Percentiles rank a stretch among this genome's conserved stretches.
phyloP scores from a whole-genome alignment of 75 land plant species.

The Pinus taeda region DNA sequence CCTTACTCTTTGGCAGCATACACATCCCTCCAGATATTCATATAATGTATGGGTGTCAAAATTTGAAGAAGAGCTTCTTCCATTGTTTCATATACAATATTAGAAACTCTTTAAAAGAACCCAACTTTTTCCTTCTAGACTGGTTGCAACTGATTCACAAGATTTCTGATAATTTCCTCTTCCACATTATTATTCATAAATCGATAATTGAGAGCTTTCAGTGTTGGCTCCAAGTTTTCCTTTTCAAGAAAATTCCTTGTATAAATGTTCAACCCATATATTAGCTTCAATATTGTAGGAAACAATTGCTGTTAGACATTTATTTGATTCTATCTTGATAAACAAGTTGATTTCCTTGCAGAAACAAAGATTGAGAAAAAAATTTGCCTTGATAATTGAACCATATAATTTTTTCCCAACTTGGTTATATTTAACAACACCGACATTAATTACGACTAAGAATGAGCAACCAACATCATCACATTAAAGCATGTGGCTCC shows the following conservation, averaged over 20 bases:
- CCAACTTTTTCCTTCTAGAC: conserved; percentile 97
- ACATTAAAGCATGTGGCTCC: no score
- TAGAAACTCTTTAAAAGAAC: conserved; percentile 87
- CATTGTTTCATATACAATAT: conserved; percentile 98
- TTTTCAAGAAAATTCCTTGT: conserved; percentile 42
- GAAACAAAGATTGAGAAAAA: no score
- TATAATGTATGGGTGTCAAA: conserved; percentile 86
- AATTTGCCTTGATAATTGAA: no score
- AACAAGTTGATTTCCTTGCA: no score
- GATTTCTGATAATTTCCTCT: conserved; percentile 91
- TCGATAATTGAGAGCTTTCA: conserved; percentile 88
- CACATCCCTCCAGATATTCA: conserved; percentile 95
- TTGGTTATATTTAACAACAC: no score
- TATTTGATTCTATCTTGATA: no score
- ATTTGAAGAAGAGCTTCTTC: conserved; percentile 95
- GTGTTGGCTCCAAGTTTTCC: conserved; percentile 84
- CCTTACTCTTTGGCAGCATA: conserved; percentile 96
- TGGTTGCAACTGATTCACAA: conserved; percentile 94
- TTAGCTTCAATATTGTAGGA: no score
- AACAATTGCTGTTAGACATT: no score
- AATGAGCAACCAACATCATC: no score
- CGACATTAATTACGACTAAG: no score
- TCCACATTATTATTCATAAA: conserved; percentile 99
- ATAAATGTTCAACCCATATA: no score
- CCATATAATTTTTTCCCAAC: no score